Evolutionary conservation across 768 basidiomycete genomes (phyloP).

Genomic region (Suillus plorans): DNA sequence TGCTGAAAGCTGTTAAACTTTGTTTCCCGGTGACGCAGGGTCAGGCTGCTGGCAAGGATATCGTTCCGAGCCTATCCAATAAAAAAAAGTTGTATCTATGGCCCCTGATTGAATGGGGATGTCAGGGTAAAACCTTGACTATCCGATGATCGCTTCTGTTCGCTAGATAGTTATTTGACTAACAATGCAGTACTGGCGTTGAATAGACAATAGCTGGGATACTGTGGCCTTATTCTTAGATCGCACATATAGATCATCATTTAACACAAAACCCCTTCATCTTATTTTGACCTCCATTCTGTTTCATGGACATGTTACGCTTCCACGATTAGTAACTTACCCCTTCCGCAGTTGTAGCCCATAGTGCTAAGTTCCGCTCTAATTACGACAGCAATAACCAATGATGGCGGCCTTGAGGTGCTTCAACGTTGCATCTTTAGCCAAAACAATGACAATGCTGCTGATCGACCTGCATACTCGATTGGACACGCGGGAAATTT

Average conservation of each 20-base stretch:
- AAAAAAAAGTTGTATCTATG: not conserved
- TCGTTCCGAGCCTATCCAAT: not conserved
- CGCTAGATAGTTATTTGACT: not conserved
- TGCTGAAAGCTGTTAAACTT: not conserved
- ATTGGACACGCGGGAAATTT: constrained; percentile 14
- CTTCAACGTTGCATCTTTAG: constrained; percentile 9
- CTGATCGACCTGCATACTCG: constrained; percentile 6
- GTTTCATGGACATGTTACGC: not conserved
- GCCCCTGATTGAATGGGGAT: not conserved
- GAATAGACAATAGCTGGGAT: not conserved
- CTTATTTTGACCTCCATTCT: not conserved
- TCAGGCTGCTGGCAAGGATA: not conserved
- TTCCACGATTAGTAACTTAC: not conserved
- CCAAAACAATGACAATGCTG: constrained; percentile 17
- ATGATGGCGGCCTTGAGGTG: constrained; percentile 12
- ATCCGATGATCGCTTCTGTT: not conserved
- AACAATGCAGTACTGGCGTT: not conserved
- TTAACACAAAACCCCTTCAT: not conserved
- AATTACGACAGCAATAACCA: constrained; percentile 22
- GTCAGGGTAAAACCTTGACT: not conserved
- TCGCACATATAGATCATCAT: not conserved
- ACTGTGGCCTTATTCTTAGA: not conserved
- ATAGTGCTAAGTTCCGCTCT: constrained; percentile 24
- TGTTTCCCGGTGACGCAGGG: not conserved
- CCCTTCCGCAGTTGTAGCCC: constrained; percentile 3